Conservation (phyloP, 2,329 filamentous ascomycete species). For the Cryphonectria japonica region DNA sequence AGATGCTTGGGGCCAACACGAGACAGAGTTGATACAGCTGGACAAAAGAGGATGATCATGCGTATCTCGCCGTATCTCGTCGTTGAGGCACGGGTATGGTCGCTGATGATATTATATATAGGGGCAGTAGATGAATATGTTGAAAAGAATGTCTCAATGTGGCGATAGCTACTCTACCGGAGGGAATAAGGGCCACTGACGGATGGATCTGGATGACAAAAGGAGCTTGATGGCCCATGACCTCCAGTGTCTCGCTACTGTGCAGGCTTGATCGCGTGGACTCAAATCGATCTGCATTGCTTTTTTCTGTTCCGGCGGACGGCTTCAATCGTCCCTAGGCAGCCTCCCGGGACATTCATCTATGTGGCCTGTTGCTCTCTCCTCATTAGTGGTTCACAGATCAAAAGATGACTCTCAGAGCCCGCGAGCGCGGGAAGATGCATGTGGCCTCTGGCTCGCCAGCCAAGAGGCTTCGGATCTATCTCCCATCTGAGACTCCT, state of each 20-base stretch:
- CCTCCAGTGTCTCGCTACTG: background rate
- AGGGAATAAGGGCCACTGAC: too few relatives aligned
- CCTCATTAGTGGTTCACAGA: conserved; percentile 5
- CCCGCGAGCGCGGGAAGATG: conserved; percentile 7
- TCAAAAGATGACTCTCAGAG: background rate
- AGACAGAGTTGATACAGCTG: background rate
- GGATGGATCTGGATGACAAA: background rate
- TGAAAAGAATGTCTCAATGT: too few relatives aligned
- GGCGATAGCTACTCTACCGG: background rate
- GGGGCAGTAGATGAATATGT: background rate
- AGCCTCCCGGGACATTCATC: background rate
- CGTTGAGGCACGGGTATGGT: background rate
- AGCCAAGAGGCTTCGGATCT: conserved; percentile 18
- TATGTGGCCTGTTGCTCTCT: conserved; percentile 6
- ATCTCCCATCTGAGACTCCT: conserved; percentile 23
- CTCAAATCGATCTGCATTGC: background rate
- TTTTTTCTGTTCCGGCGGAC: background rate
- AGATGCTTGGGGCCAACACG: background rate
- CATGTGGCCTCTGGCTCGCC: conserved; percentile 24
- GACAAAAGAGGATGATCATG: background rate
- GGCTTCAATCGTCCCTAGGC: background rate
- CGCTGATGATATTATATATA: background rate
- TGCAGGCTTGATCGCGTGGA: background rate
- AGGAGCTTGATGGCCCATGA: background rate
- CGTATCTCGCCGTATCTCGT: background rate